Conservation (phyloP, 768 basidiomycete genomes). For the Trametes punicea region DNA sequence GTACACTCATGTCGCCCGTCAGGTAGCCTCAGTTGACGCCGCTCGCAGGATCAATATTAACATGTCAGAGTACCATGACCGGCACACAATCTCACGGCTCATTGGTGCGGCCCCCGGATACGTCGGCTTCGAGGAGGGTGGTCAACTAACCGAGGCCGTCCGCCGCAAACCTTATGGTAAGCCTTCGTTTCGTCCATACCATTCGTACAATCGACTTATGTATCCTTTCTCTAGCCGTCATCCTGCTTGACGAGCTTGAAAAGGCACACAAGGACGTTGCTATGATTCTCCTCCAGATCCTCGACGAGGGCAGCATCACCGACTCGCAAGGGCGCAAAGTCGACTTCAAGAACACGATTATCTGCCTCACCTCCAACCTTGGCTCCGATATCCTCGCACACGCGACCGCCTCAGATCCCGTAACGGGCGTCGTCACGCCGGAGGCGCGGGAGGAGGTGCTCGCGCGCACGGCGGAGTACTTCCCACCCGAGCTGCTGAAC, state of each 20-base stretch:
- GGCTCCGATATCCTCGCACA: conserved; percentile 73
- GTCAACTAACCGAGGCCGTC: conserved; percentile 69
- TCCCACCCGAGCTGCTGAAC: conserved; percentile 89
- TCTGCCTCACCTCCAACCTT: conserved; percentile 87
- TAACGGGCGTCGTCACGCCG: conserved; percentile 59
- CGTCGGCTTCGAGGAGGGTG: conserved; percentile 71
- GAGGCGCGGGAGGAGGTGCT: conserved; percentile 67
- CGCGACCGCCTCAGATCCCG: conserved; percentile 50
- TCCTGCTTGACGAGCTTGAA: conserved; percentile 65
- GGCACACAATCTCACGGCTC: conserved; percentile 86
- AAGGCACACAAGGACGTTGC: conserved; percentile 92
- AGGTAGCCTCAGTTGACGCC: background rate
- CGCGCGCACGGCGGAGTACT: conserved; percentile 70
- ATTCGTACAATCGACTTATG: background rate
- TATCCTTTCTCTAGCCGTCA: conserved; percentile 41
- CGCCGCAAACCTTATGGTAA: conserved; percentile 56
- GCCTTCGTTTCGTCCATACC: background rate
- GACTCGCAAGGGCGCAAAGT: conserved; percentile 89
- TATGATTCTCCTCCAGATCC: conserved; percentile 86
- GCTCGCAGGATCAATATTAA: conserved; percentile 77
- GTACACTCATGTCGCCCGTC: conserved; percentile 25
- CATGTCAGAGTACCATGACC: conserved; percentile 95
- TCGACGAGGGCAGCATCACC: conserved; percentile 87
- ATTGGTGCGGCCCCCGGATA: conserved; percentile 94
- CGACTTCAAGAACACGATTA: conserved; percentile 94